Conservation (phyloP, 2,329 filamentous ascomycete genomes). For the Fusarium sp. region DNA sequence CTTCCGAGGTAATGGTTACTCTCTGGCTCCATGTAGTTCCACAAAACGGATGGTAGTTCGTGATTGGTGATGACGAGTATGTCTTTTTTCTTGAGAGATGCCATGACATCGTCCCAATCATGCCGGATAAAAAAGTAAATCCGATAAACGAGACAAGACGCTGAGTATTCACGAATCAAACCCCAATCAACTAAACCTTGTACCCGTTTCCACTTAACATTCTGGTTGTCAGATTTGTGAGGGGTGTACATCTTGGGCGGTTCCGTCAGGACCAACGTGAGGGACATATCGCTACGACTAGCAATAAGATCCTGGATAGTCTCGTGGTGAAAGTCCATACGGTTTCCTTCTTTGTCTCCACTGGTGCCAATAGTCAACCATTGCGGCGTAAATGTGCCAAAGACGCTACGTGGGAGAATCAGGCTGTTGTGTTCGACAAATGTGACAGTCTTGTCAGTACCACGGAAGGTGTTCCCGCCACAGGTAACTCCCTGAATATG, state of each 20-base stretch:
- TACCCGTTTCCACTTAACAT: conserved; percentile 50
- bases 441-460: conserved; percentile 51
- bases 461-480: conserved; percentile 64
- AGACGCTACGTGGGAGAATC: not conserved
- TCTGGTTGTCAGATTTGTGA: conserved; percentile 8
- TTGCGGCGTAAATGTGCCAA: conserved; percentile 34
- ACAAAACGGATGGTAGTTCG: conserved; percentile 38
- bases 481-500: conserved; percentile 56
- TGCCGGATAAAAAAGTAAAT: conserved; percentile 38
- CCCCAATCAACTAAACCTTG: conserved; percentile 46
- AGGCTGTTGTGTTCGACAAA: conserved; percentile 61
- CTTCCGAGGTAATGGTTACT: conserved; percentile 28
- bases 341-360: not conserved
- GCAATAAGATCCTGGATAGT: conserved; percentile 64
- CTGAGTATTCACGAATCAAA: conserved; percentile 28
- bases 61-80: conserved; percentile 46
- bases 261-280: conserved; percentile 67
- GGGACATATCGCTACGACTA: conserved; percentile 53
- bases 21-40: conserved; percentile 41
- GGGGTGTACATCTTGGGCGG: conserved; percentile 65
- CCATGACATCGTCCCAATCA: conserved; percentile 23
- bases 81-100: conserved; percentile 45
- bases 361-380: conserved; percentile 30
- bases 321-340: conserved; percentile 66
- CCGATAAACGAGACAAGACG: conserved; percentile 64